Evolutionary conservation across 2,329 filamentous ascomycete genomes (phyloP).

Genomic region (Paecilomyces sp.): DNA sequence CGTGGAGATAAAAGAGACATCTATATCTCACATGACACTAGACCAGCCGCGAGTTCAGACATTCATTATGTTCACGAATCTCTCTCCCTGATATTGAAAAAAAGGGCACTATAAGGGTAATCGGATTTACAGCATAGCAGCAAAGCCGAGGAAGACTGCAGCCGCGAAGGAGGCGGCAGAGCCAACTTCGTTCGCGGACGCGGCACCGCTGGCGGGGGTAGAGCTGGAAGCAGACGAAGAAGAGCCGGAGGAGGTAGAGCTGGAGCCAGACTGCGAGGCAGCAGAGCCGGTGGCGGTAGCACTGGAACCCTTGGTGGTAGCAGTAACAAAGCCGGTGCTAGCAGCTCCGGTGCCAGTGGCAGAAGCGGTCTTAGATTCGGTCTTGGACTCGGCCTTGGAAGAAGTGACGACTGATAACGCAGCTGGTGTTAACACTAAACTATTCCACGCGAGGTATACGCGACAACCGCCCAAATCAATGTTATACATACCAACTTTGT

Average conservation of each 20-base stretch:
- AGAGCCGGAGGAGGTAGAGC: constrained; percentile 11
- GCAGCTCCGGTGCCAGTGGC: constrained; percentile 9
- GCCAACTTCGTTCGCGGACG: constrained; percentile 24
- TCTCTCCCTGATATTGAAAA: neutral
- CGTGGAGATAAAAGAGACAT: neutral
- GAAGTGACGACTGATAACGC: constrained; percentile 6
- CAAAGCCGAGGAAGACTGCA: constrained; percentile 34
- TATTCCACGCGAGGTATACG: neutral
- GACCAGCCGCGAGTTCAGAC: neutral
- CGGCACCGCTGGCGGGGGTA: constrained; percentile 15
- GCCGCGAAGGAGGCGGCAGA: constrained; percentile 31
- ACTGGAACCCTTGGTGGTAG: constrained; percentile 3
- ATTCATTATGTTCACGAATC: neutral
- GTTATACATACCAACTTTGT: constrained; percentile 32
- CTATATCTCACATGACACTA: neutral
- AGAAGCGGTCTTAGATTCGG: constrained; percentile 16
- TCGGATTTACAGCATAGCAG: constrained; percentile 26
- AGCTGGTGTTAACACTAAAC: constrained; percentile 3
- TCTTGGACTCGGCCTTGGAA: constrained; percentile 8
- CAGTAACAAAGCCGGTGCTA: constrained; percentile 6
- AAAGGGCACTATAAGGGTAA: neutral
- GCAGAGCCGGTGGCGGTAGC: constrained; percentile 11
- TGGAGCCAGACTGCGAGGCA: constrained; percentile 12
- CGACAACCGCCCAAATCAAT: constrained; percentile 1
- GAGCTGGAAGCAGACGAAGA: constrained; percentile 14